A percentile compares a stretch with the other conserved stretches of the same genome.
Evolutionary conservation across 2,329 filamentous ascomycete genomes (phyloP).

Genomic region (Zasmidium citrigriseum): DNA sequence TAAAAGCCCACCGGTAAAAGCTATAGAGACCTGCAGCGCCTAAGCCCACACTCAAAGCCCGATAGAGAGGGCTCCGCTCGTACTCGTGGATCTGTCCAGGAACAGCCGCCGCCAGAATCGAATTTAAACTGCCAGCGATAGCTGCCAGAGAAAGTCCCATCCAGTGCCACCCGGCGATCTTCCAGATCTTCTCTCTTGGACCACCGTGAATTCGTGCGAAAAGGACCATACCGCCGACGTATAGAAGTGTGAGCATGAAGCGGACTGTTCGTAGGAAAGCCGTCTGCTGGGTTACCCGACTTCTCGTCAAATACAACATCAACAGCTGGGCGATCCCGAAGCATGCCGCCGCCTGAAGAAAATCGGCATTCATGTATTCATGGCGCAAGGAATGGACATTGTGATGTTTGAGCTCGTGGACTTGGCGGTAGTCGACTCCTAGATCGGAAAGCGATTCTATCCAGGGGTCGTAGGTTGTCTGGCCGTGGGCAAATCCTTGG

Average conservation of each 20-base stretch:
- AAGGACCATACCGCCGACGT: slow-evolving; percentile 20
- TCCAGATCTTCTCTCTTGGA: slow-evolving; percentile 21
- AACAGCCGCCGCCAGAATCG: slow-evolving; percentile 11
- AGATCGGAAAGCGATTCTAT: slow-evolving; percentile 24
- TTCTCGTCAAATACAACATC: slow-evolving; percentile 11
- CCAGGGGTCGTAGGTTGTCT: slow-evolving; percentile 13
- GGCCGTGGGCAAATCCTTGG: slow-evolving; percentile 13
- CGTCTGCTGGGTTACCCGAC: background rate
- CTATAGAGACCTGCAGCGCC: slow-evolving; percentile 18
- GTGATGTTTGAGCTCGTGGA: slow-evolving; percentile 25
- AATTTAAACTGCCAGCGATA: slow-evolving; percentile 21
- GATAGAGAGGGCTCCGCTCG: slow-evolving; percentile 14
- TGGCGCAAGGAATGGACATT: slow-evolving; percentile 16
- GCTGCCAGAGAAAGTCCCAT: slow-evolving; percentile 15
- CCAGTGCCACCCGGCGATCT: slow-evolving; percentile 27
- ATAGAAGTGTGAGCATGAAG: slow-evolving; percentile 11
- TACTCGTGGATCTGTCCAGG: slow-evolving; percentile 6
- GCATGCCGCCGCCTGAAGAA: slow-evolving; percentile 15
- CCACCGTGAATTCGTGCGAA: slow-evolving; percentile 21
- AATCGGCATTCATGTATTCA: slow-evolving; percentile 14
- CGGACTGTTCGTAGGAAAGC: slow-evolving; percentile 12
- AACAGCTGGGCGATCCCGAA: slow-evolving; percentile 18
- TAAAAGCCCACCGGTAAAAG: slow-evolving; percentile 17
- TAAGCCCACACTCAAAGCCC: slow-evolving; percentile 14
- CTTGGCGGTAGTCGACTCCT: slow-evolving; percentile 25